Conservation (phyloP, 2,329 filamentous ascomycete genomes). For the Sclerotinia trifoliorum region DNA sequence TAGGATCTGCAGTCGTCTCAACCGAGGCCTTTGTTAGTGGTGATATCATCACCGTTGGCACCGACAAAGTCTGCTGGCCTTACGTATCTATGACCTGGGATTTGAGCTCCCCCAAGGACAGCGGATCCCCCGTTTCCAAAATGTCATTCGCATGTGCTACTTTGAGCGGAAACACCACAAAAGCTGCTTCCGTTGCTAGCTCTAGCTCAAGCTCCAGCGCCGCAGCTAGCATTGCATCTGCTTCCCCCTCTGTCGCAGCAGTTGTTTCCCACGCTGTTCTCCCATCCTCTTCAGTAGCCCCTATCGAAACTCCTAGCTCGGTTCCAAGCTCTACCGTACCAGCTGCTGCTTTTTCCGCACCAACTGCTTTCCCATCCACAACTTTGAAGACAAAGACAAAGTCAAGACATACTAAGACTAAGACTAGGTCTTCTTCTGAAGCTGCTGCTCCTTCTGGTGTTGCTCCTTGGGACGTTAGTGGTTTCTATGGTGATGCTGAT, state of each 20-base stretch:
- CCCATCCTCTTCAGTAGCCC: neutral
- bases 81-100: slow-evolving; percentile 58
- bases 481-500: too few species aligned
- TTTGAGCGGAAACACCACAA: slow-evolving; percentile 17
- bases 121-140: slow-evolving; percentile 37
- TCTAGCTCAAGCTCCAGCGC: neutral
- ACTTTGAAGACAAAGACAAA: neutral
- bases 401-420: neutral
- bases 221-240: neutral
- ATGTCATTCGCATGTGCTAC: slow-evolving; percentile 54
- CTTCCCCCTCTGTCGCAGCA: neutral
- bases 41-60: slow-evolving; percentile 58
- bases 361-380: neutral
- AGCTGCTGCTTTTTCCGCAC: neutral
- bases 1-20: slow-evolving; percentile 52
- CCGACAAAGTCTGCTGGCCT: slow-evolving; percentile 58
- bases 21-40: slow-evolving; percentile 58
- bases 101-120: slow-evolving; percentile 38
- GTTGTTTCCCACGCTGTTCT: neutral
- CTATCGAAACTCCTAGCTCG: neutral
- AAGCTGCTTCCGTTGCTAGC: neutral
- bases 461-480: neutral
- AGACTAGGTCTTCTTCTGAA: neutral
- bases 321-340: neutral
- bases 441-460: neutral